phyloP scores from a whole-genome alignment of 345 rosid genomes.

The Brassica rapa region DNA sequence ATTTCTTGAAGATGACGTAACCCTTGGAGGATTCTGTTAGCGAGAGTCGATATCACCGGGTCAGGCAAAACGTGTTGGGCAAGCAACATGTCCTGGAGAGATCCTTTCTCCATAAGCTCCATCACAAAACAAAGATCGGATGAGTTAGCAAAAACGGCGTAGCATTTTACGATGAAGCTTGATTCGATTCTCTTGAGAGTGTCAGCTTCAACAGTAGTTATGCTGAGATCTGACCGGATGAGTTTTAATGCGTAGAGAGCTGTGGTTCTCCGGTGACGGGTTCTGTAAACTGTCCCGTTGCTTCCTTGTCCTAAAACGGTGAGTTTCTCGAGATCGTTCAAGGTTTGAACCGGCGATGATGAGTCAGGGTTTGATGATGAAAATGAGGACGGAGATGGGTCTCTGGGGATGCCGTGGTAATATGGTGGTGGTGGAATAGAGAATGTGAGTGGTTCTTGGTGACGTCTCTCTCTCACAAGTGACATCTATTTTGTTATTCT shows the following conservation, averaged over 20 bases:
- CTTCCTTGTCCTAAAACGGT: conserved; percentile 60
- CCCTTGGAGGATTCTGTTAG: conserved; percentile 48
- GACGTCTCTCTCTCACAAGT: conserved; percentile 63
- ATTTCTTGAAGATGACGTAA: conserved; percentile 51
- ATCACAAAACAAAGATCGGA: conserved; percentile 56
- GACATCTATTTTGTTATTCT: conserved; percentile 45
- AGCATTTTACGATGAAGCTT: conserved; percentile 53
- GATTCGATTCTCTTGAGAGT: conserved; percentile 57
- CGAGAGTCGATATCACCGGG: conserved; percentile 43
- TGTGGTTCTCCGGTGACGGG: conserved; percentile 41
- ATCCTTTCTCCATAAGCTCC: conserved; percentile 70
- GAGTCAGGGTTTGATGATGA: conserved; percentile 41
- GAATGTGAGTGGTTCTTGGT: conserved; percentile 53
- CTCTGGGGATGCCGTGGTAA: conserved; percentile 13
- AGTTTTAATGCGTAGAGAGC: conserved; percentile 55
- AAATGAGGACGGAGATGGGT: not conserved
- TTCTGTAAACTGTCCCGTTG: conserved; percentile 66
- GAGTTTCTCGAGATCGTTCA: conserved; percentile 54
- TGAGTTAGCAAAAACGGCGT: conserved; percentile 39
- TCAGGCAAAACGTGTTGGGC: conserved; percentile 36
- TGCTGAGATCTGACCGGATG: conserved; percentile 43
- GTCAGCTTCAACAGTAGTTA: conserved; percentile 48
- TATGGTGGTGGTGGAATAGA: conserved; percentile 52
- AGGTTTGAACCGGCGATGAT: conserved; percentile 44
- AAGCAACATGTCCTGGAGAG: conserved; percentile 45